Evolutionary conservation across 2,329 filamentous ascomycete genomes (phyloP), one percentile per base, ranked within the genome.

Genomic region (Amylocarpus encephaloides): DNA sequence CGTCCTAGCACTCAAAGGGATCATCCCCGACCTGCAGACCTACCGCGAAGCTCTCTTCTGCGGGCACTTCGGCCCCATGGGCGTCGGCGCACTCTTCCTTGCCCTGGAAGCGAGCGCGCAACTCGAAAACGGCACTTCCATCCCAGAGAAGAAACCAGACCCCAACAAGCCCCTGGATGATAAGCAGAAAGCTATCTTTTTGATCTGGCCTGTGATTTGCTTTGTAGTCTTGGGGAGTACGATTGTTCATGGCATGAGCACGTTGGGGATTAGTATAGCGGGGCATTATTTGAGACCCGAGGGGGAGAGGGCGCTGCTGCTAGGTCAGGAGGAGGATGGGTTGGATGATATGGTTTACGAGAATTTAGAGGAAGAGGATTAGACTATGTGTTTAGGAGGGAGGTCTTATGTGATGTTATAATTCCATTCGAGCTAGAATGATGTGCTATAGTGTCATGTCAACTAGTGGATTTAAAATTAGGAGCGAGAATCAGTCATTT

Each of bases 11-110:
- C 58, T 73, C 3, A 75, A 77, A 60, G 68, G 67, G 11, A 66
- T 72, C 52, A 67, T 77, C 10, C 75, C 74, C 0, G 70, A 74
- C 46, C 68, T 79, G 41, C 62, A 67, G 6, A 77, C 75, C 0
- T 71, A 70, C 18, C 68, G 70, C 5, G 77, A 80, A 61, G 76
- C 76, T 0, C 60, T 79, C 0, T 80, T 80, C 61, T 70, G 69
- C 39, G 76, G 77, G 0, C 77, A 80, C 58, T 80, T 80, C 50
- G 76, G 76, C 0, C 76, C 76, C 7, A 79, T 80, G 71, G 77
- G 77, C 15, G 70, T 80, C 1, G 77, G 76, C 2, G 77, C 73
- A 0, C 62, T 80, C 6, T 80, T 80, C 63, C 69, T 80, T 1
- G 74, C 76, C 1, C 77, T 80, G 41, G 77, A 80, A 66, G 73